These are phyloP conservation scores for Penicillium manginii DNA, from an alignment of 495 filamentous ascomycete genomes.

Conservation along the genomic window DNA sequence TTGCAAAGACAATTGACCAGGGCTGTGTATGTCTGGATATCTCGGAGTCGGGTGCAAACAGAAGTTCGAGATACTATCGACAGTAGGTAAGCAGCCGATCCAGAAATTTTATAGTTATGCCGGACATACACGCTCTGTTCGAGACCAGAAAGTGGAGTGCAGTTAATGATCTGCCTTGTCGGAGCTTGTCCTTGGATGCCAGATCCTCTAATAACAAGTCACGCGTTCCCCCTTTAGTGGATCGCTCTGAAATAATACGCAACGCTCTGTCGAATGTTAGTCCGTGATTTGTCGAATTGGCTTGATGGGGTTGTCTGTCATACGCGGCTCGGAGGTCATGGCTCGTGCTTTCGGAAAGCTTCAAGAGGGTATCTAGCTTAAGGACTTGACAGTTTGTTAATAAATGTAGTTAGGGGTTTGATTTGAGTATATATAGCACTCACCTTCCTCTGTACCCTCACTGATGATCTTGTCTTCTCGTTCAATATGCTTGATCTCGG, in stretches of 20 bases:
- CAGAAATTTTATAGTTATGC: not conserved
- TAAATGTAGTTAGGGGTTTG: not conserved
- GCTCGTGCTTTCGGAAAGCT: slow-evolving; percentile 53
- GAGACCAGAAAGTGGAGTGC: slow-evolving; percentile 50
- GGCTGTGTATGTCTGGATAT: slow-evolving; percentile 43
- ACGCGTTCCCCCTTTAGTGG: slow-evolving; percentile 45
- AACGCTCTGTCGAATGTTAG: slow-evolving; percentile 40
- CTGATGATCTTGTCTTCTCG: slow-evolving; percentile 50
- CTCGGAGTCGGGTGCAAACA: slow-evolving; percentile 42
- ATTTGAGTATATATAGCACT: not conserved
- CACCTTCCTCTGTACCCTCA: slow-evolving; percentile 54
- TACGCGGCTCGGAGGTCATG: slow-evolving; percentile 57
- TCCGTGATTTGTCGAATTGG: not conserved
- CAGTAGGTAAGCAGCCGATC: slow-evolving; percentile 12
- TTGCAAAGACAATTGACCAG: slow-evolving; percentile 53
- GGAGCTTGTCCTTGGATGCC: slow-evolving; percentile 36
- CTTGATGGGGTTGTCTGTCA: slow-evolving; percentile 25
- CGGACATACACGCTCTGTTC: slow-evolving; percentile 43
- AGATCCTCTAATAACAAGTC: slow-evolving; percentile 48
- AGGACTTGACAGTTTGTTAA: slow-evolving; percentile 40
- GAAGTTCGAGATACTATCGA: slow-evolving; percentile 43
- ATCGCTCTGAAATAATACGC: slow-evolving; percentile 54
- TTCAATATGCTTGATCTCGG: slow-evolving; percentile 52
- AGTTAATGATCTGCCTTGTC: slow-evolving; percentile 43
- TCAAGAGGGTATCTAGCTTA: slow-evolving; percentile 54